Percentiles rank a stretch among this genome's conserved stretches.
phyloP scores from a whole-genome alignment of 2,329 filamentous ascomycete species.

The Microdochium nivale region DNA sequence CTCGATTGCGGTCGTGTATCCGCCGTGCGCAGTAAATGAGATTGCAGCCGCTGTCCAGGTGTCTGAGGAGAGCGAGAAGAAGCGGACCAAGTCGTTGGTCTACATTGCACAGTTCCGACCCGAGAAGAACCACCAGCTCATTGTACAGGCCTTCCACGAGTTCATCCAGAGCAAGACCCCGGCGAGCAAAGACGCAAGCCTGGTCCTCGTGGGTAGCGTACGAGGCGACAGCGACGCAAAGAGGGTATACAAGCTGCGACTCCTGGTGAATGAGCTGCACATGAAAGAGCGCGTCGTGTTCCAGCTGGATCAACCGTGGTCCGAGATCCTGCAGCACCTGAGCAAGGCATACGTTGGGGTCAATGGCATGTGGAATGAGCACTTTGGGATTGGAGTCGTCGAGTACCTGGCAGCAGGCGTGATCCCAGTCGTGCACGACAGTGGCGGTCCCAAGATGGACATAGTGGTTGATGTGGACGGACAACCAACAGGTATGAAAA shows the following conservation, averaged over 20 bases:
- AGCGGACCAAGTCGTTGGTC: slow-evolving; percentile 64
- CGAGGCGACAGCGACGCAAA: slow-evolving; percentile 73
- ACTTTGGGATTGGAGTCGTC: slow-evolving; percentile 96
- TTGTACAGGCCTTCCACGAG: slow-evolving; percentile 74
- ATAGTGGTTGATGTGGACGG: slow-evolving; percentile 81
- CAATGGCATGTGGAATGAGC: slow-evolving; percentile 99
- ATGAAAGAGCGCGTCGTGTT: slow-evolving; percentile 83
- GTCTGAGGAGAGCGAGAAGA: slow-evolving; percentile 56
- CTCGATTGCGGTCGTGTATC: slow-evolving; percentile 73
- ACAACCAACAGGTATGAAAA: slow-evolving; percentile 58
- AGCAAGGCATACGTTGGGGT: slow-evolving; percentile 73
- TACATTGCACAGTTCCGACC: slow-evolving; percentile 98
- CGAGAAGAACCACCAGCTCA: slow-evolving; percentile 89
- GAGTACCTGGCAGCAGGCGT: slow-evolving; percentile 95
- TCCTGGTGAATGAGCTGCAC: slow-evolving; percentile 77
- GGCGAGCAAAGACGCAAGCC: slow-evolving; percentile 47
- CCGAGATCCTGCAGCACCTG: slow-evolving; percentile 74
- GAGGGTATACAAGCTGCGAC: slow-evolving; percentile 77
- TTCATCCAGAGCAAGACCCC: slow-evolving; percentile 53
- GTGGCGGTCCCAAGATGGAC: slow-evolving; percentile 85
- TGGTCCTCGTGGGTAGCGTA: slow-evolving; percentile 89
- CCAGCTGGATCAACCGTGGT: slow-evolving; percentile 83
- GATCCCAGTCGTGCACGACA: slow-evolving; percentile 87
- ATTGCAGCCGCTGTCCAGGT: slow-evolving; percentile 68
- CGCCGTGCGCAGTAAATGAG: slow-evolving; percentile 83